phyloP scores from a whole-genome alignment of 2,329 filamentous ascomycete genomes.

The Aspergillus pseudoviridinutans region DNA sequence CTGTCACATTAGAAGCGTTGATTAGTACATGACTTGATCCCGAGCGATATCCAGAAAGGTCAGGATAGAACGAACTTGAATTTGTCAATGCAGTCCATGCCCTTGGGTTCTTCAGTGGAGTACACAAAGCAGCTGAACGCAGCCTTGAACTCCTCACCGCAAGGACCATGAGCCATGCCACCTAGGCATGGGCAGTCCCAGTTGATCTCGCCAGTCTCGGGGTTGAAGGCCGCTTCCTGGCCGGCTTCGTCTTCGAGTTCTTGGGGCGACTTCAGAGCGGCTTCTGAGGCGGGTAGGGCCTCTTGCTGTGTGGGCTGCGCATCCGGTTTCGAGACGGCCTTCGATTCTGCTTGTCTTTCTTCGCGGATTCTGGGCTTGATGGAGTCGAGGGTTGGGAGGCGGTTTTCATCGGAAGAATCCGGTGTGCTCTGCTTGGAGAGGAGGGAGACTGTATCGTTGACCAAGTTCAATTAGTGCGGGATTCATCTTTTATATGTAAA shows the following conservation, averaged over 20 bases:
- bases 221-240: conserved; percentile 92
- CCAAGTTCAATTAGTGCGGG: conserved; percentile 2
- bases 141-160: conserved; percentile 89
- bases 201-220: conserved; percentile 98
- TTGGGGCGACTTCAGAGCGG: conserved; percentile 41
- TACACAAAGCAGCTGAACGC: conserved; percentile 99
- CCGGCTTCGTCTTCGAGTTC: conserved; percentile 74
- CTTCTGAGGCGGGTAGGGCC: conserved; percentile 11
- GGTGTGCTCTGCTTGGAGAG: conserved; percentile 21
- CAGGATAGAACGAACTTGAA: conserved; percentile 68
- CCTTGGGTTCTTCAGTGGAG: conserved; percentile 91
- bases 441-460: conserved; percentile 29
- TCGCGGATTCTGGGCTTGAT: conserved; percentile 54
- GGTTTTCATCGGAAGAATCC: conserved; percentile 40
- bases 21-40: conserved; percentile 25
- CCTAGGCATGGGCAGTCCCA: conserved; percentile 98
- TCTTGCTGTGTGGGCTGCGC: conserved; percentile 9
- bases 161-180: conserved; percentile 94
- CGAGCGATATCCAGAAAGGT: not conserved
- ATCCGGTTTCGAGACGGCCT: conserved; percentile 7
- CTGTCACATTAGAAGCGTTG: conserved; percentile 45
- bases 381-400: conserved; percentile 63
- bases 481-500: not conserved
- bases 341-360: conserved; percentile 21
- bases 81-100: conserved; percentile 95